A percentile compares a stretch with the other conserved stretches of the same genome.
These are phyloP conservation scores for Pseudocercospora macadamiae DNA, from an alignment of 2,329 filamentous ascomycete species.

Conservation along the genomic window DNA sequence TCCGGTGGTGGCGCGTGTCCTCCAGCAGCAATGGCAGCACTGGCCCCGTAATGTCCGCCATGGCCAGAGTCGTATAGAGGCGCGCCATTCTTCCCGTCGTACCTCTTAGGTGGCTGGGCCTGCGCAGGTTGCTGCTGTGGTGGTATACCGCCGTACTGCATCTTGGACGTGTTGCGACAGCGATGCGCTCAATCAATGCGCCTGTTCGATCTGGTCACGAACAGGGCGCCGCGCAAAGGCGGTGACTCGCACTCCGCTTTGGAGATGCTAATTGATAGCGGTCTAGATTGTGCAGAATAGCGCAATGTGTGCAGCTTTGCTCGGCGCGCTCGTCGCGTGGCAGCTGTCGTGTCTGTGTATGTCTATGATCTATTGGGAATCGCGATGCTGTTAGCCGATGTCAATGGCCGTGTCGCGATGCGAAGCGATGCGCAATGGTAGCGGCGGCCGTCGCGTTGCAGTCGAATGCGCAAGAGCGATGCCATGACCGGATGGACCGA, in stretches of 20 bases:
- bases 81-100: slow-evolving; percentile 55
- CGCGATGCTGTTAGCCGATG: slow-evolving; percentile 3
- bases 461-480: slow-evolving; percentile 1
- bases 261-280: neutral
- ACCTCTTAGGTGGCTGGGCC: slow-evolving; percentile 44
- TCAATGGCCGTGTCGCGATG: slow-evolving; percentile 1
- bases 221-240: slow-evolving; percentile 14
- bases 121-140: slow-evolving; percentile 37
- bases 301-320: neutral
- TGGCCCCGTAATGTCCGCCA: slow-evolving; percentile 54
- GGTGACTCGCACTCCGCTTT: slow-evolving; percentile 5
- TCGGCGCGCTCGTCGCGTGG: slow-evolving; percentile 14
- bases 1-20: slow-evolving; percentile 87
- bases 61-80: slow-evolving; percentile 51
- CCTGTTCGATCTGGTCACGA: slow-evolving; percentile 10
- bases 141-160: slow-evolving; percentile 38
- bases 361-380: slow-evolving; percentile 5
- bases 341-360: slow-evolving; percentile 1
- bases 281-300: neutral
- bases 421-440: neutral
- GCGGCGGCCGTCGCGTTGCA: neutral
- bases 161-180: slow-evolving; percentile 20
- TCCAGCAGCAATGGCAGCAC: slow-evolving; percentile 74
- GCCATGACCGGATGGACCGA: slow-evolving; percentile 7
- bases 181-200: slow-evolving; percentile 17